Percentiles rank a stretch among this genome's conserved stretches.
These are phyloP conservation scores for Lipomyces yamanashiensis DNA, from an alignment of 805 yeast genomes.

Conservation along the genomic window DNA sequence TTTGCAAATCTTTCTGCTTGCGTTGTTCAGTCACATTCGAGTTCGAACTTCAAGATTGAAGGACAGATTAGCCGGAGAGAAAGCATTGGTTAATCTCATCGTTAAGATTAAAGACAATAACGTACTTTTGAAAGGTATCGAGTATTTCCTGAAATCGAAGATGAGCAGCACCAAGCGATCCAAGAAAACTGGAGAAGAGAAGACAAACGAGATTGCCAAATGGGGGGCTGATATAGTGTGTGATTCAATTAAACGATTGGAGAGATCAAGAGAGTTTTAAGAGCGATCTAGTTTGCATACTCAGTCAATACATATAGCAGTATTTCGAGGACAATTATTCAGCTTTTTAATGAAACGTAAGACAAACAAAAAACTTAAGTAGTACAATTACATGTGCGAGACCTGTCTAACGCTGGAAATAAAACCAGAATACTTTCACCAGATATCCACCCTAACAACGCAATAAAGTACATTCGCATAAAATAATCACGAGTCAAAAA, in stretches of 20 bases:
- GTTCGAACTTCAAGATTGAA: constrained; percentile 33
- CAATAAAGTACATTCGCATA: not conserved
- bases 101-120: constrained; percentile 63
- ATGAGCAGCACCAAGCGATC: constrained; percentile 34
- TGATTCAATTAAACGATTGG: constrained; percentile 44
- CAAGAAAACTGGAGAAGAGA: constrained; percentile 35
- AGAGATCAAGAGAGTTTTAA: constrained; percentile 16
- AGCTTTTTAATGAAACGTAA: not conserved
- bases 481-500: not conserved
- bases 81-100: constrained; percentile 54
- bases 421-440: not conserved
- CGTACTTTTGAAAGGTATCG: constrained; percentile 66
- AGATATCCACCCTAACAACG: not conserved
- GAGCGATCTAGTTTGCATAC: not conserved
- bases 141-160: constrained; percentile 57
- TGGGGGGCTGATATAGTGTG: constrained; percentile 69
- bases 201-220: constrained; percentile 59
- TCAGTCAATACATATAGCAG: not conserved
- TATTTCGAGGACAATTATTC: not conserved
- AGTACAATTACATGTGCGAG: constrained; percentile 4
- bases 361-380: not conserved
- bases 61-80: constrained; percentile 52
- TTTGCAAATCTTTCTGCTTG: constrained; percentile 18
- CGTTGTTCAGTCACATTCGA: constrained; percentile 26
- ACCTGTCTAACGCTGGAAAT: not conserved